phyloP scores from a whole-genome alignment of 257 asterid genomes.

The Ballota nigra region DNA sequence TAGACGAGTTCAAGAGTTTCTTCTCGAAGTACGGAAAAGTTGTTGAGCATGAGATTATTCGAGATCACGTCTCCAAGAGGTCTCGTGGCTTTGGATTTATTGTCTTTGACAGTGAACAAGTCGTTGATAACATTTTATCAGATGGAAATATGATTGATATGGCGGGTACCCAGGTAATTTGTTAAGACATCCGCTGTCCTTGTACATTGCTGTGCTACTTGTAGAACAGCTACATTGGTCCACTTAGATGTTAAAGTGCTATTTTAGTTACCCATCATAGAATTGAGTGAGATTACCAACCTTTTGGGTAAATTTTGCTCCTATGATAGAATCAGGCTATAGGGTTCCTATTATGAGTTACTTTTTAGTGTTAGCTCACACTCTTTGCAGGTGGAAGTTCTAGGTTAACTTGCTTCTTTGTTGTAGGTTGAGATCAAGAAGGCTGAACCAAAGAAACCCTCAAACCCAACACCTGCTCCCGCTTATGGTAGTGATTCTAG shows the following conservation, averaged over 20 bases:
- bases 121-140: conserved; percentile 65
- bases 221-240: conserved; percentile 5
- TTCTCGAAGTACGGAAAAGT: conserved; percentile 85
- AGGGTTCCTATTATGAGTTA: conserved; percentile 31
- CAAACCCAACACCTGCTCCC: conserved; percentile 81
- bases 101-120: conserved; percentile 79
- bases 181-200: conserved; percentile 6
- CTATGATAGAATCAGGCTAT: conserved; percentile 24
- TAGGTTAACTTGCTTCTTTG: conserved; percentile 97
- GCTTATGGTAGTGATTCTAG: conserved; percentile 92
- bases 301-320: conserved; percentile 16
- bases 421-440: conserved; percentile 99
- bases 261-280: conserved; percentile 7
- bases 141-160: conserved; percentile 96
- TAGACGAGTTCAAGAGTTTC: conserved; percentile 82
- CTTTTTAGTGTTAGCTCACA: conserved; percentile 38
- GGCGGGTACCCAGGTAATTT: conserved; percentile 79
- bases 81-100: conserved; percentile 97
- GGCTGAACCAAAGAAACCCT: conserved; percentile 99
- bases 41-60: conserved; percentile 82
- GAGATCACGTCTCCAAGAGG: conserved; percentile 81
- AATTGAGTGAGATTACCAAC: conserved; percentile 18
- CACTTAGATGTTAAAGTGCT: conserved; percentile 3
- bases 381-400: conserved; percentile 47
- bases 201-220: conserved; percentile 20